Conservation (phyloP, 805 yeast species). For the Cyberlindnera meyerae region DNA sequence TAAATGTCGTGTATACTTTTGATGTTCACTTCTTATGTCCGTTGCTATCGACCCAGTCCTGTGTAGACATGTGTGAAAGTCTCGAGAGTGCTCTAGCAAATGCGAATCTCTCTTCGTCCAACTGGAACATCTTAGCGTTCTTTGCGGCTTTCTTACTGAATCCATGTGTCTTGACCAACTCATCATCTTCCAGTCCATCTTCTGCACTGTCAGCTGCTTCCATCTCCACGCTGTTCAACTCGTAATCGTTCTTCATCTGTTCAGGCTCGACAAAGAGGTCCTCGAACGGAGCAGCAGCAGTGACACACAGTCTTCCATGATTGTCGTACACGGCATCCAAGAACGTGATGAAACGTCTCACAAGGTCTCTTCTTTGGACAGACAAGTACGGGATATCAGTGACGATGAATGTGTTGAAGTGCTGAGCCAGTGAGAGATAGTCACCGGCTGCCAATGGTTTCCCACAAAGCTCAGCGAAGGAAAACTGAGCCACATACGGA, state of each 20-base stretch:
- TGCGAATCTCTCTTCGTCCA: slow-evolving; percentile 95
- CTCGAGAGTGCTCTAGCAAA: slow-evolving; percentile 93
- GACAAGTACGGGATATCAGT: slow-evolving; percentile 90
- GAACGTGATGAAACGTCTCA: slow-evolving; percentile 89
- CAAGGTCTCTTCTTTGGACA: slow-evolving; percentile 71
- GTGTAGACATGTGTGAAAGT: slow-evolving; percentile 88
- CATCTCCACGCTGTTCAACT: slow-evolving; percentile 19
- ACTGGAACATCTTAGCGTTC: slow-evolving; percentile 70
- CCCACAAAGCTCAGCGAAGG: slow-evolving; percentile 85
- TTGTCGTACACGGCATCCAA: slow-evolving; percentile 94
- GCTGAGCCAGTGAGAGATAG: slow-evolving; percentile 73
- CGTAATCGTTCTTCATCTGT: slow-evolving; percentile 35
- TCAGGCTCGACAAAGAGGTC: slow-evolving; percentile 85
- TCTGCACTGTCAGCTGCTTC: slow-evolving; percentile 16
- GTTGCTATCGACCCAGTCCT: slow-evolving; percentile 72
- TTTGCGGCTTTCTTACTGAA: slow-evolving; percentile 67
- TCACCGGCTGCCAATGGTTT: slow-evolving; percentile 90
- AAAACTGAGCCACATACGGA: slow-evolving; percentile 81
- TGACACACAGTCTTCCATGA: slow-evolving; percentile 81
- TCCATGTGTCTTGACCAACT: slow-evolving; percentile 69
- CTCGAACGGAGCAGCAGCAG: slow-evolving; percentile 80
- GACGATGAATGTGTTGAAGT: slow-evolving; percentile 74
- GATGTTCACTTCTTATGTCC: slow-evolving; percentile 6
- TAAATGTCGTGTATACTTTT: slow-evolving; percentile 3
- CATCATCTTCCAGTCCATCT: slow-evolving; percentile 27